Base-by-base conservation (phyloP, 768 basidiomycete genomes). In the Rhodosporidiobolus odoratus region DNA sequence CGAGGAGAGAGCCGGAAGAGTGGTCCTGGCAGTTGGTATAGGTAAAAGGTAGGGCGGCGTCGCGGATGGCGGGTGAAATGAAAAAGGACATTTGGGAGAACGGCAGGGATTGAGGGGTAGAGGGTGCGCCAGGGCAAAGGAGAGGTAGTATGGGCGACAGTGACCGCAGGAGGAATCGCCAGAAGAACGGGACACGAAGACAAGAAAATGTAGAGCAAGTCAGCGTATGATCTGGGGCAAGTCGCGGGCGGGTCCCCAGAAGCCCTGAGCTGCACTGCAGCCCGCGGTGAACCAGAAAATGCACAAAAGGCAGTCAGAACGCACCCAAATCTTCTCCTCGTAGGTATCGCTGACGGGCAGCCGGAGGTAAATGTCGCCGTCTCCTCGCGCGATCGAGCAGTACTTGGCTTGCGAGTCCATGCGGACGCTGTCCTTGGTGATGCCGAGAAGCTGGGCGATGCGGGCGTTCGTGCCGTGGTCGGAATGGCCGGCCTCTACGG, bases 351-450 rank as follows among this genome's bases (percentile, higher is more conserved):
- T 66, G 4, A 87, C 87, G 0, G 91, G 91, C 84, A 91, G 87
- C 13, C 90, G 83, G 52, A 92, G 81, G 78, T 92, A 95, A 43
- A 86, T 85, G 2, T 87, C 88, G 1, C 92, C 93, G 65, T 95
- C 89, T 0, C 94, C 92, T 50, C 94, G 82, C 8, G 87, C 86
- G 21, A 98, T 85, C 76, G 88, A 87, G 38, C 88, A 86, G 75
- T 98, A 98, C 81, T 98, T 99, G 2, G 93, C 92, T 79, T 97
- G 94, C 78, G 89, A 91, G 79, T 98, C 95, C 93, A 98, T 96
- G 27, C 91, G 84, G 23, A 87, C 82, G 15, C 90, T 87, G 0
- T 84, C 78, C 3, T 84, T 81, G 25, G 86, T 86, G 64, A 96
- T 84, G 3, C 84, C 84, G 34, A 97, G 82, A 8, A 87, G 75